Base-by-base conservation (phyloP, 2,329 filamentous ascomycete species). In the Sphaerulina vaccinii region DNA sequence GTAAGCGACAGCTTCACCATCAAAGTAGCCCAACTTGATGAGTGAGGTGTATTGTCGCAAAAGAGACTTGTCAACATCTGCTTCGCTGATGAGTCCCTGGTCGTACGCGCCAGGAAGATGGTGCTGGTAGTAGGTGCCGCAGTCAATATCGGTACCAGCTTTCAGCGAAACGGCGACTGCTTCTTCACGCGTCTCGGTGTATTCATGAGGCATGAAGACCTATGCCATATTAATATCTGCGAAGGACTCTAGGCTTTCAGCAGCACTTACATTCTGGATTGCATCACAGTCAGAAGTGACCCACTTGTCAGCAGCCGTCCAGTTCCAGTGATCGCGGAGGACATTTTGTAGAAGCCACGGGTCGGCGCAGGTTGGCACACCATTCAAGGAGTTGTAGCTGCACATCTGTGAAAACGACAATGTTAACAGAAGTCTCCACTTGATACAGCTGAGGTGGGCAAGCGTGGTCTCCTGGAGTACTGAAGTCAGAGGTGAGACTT, bases 211-310 rank as follows among this genome's bases (percentile, higher is more conserved):
- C 22, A 18, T 37, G 33, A n/a, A n/a, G n/a, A n/a, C n/a, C n/a
- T n/a, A n/a, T n/a, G n/a, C n/a, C n/a, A n/a, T n/a, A n/a, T n/a
- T n/a, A n/a, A n/a, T n/a, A n/a, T 38, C 18, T 32, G 27, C 27
- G 57, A 73, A n/a, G n/a, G n/a, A n/a, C n/a, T n/a, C n/a, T n/a
- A n/a, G n/a, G n/a, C n/a, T n/a, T n/a, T n/a, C n/a, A n/a, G n/a
- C n/a, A n/a, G n/a, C n/a, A n/a, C n/a, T n/a, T n/a, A 86, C 58
- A 42, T 59, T 63, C 37, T 78, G 71, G 0, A 86, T 73, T 0
- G 85, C 79, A 50, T 83, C 82, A 58, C 85, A 88, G 62, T 88
- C 85, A 13, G 78, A 81, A 0, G 81, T 83, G 29, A 88, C 76
- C 63, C 79, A 85, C 55, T 85, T 80, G 43, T 83, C 76, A 37